Evolutionary conservation across 2,329 filamentous ascomycete species (phyloP), one percentile per base, ranked within the genome.

Genomic region (Dissoconium aciculare): DNA sequence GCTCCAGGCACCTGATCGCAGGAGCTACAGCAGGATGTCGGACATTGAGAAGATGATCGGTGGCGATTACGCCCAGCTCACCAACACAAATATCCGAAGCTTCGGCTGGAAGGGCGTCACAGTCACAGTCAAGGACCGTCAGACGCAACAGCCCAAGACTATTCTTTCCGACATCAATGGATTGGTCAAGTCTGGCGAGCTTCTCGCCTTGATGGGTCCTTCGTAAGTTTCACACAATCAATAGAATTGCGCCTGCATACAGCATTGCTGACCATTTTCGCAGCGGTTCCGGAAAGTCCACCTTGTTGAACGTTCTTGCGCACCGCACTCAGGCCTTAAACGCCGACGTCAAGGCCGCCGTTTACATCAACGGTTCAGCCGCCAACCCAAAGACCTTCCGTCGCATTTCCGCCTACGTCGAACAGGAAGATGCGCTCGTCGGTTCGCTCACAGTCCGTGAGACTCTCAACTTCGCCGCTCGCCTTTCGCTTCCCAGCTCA

Each of bases 401-500:
- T 11, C 63, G 69, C 28, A 63, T 87, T 29, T 77, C 70, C 32
- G 72, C 72, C 27, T 91, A 84, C 48, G 83, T 91, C 13, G 83
- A 92, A 58, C 83, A 92, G 53, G 81, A 91, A 41, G 83, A 92
- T 59, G 76, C 80, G 1, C 63, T 91, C 9, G 78, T 87, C 30
- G 83, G 82, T 4, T 77, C 77, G 0, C 60, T 91, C 40, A 91
- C 82, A 0, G 79, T 87, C 5, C 64, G 68, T 15, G 83, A 91
- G 59, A 91, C 82, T 0, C 57, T 92, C 37, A 59, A 73, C 39
- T 91, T 91, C 52, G 77, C 80, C 0, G 78, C 81, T 0, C 68
- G 76, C 15, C 66, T 91, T 3, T 56, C 73, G 37, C 44, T 77
- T 4, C 59, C 61, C 12, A 56, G 58, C 13, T 58, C 58, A 2